A percentile compares a stretch with the other conserved stretches of the same genome.
phyloP scores from a whole-genome alignment of 1,284 basidiomycete species.

The Rhodotorula sp. region DNA sequence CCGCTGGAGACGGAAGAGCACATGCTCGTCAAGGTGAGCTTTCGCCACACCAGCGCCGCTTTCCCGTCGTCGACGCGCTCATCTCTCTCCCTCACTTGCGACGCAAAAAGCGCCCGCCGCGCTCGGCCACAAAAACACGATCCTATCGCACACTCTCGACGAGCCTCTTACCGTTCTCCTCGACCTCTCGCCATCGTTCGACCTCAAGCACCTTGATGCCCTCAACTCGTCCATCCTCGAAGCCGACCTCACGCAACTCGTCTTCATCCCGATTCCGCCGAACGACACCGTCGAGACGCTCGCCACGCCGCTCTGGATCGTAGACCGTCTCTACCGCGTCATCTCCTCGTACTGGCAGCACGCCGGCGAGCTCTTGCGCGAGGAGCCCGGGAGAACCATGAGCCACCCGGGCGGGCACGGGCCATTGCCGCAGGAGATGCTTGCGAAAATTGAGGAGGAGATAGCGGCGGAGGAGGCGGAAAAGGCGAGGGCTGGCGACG shows the following conservation, averaged over 20 bases:
- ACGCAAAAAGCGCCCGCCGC: background rate
- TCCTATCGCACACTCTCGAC: background rate
- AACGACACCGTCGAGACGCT: background rate
- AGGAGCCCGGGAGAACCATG: conserved; percentile 6
- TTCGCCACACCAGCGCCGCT: background rate
- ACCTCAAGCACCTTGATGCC: background rate
- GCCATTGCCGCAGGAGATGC: background rate
- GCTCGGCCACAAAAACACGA: background rate
- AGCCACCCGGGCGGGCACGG: background rate
- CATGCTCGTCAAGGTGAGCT: conserved; percentile 6
- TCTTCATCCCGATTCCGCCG: background rate
- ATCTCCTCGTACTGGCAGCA: conserved; percentile 8
- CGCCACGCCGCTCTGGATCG: conserved; percentile 6
- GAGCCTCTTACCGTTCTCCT: background rate
- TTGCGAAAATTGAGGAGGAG: background rate
- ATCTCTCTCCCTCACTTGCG: background rate
- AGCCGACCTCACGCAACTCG: conserved; percentile 15
- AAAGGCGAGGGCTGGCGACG: background rate
- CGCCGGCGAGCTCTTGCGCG: conserved; percentile 2
- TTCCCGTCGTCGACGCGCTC: conserved; percentile 7
- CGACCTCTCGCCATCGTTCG: background rate
- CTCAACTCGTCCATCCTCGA: conserved; percentile 9
- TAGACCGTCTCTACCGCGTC: conserved; percentile 8
- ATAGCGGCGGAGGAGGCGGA: background rate
- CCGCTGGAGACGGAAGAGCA: background rate